A percentile compares a stretch with the other conserved stretches of the same genome.
Conservation (phyloP, 208 protist species). For the Wallacemonas sp. region DNA sequence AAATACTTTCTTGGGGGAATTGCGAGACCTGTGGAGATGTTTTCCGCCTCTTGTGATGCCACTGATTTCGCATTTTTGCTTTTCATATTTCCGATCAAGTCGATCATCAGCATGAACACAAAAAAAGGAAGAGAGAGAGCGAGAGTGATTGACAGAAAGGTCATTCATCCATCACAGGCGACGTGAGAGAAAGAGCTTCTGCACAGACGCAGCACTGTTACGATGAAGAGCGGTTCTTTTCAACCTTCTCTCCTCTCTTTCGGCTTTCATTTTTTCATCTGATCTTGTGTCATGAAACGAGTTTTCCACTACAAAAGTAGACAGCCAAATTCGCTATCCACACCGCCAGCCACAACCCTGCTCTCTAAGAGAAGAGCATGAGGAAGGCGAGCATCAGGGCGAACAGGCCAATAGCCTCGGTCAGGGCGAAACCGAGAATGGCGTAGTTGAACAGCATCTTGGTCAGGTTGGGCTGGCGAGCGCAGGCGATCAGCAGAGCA, state of each 20-base stretch:
- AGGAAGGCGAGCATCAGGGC: conserved; percentile 78
- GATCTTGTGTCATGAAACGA: background rate
- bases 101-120: no score
- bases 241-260: background rate
- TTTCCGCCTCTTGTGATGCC: no score
- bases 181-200: no score
- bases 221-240: background rate
- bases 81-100: no score
- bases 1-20: no score
- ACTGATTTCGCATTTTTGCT: no score
- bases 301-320: background rate
- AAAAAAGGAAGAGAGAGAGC: no score
- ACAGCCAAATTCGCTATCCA: background rate
- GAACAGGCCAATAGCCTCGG: conserved; percentile 81
- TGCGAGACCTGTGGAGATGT: no score
- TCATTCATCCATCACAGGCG: no score
- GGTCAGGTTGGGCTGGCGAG: conserved; percentile 79
- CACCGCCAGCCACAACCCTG: background rate
- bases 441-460: conserved; percentile 83
- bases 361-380: conserved; percentile 81
- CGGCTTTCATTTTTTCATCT: background rate
- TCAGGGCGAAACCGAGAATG: conserved; percentile 84
- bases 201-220: no score
- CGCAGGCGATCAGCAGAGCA: conserved; percentile 62
- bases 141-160: no score